Percentiles rank a stretch among this genome's conserved stretches.
Evolutionary conservation across 371 early-diverging fungal species (phyloP).

Genomic region (Circinella umbellata): DNA sequence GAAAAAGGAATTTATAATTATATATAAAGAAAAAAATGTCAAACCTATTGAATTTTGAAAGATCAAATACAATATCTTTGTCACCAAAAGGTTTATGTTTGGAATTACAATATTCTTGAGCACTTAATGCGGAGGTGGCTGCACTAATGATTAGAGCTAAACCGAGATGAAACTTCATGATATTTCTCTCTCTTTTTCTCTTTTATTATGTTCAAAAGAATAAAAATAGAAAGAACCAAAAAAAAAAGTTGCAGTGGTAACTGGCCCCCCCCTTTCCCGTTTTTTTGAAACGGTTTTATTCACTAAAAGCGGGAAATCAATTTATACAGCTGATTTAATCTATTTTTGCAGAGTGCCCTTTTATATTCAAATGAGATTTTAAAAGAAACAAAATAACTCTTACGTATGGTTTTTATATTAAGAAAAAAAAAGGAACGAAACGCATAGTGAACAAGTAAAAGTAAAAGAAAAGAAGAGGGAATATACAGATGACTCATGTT

Average conservation of each 20-base stretch:
- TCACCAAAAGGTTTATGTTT: conserved; percentile 5
- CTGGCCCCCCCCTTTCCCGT: background rate
- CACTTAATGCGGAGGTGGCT: conserved; percentile 12
- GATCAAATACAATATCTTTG: conserved; percentile 19
- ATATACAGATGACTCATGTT: too few relatives aligned
- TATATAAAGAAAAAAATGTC: background rate
- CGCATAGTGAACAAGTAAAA: background rate
- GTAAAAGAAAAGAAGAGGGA: too few relatives aligned
- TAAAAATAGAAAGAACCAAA: background rate
- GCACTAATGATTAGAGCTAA: conserved; percentile 5
- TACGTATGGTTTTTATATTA: too few relatives aligned
- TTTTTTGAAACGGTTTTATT: too few relatives aligned
- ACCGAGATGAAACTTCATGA: conserved; percentile 18
- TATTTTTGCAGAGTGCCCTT: too few relatives aligned
- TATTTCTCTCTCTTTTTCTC: too few relatives aligned
- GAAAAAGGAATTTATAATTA: too few relatives aligned
- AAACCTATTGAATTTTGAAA: conserved; percentile 27
- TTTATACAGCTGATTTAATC: too few relatives aligned
- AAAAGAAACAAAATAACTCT: too few relatives aligned
- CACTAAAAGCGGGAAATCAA: too few relatives aligned
- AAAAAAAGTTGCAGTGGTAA: background rate
- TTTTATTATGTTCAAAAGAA: background rate
- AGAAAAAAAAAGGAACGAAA: background rate
- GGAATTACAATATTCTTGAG: conserved; percentile 19
- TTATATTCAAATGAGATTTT: too few relatives aligned